Conservation (phyloP, 192 early-diverging fungal species). For the Jimgerdemannia lactiflua region DNA sequence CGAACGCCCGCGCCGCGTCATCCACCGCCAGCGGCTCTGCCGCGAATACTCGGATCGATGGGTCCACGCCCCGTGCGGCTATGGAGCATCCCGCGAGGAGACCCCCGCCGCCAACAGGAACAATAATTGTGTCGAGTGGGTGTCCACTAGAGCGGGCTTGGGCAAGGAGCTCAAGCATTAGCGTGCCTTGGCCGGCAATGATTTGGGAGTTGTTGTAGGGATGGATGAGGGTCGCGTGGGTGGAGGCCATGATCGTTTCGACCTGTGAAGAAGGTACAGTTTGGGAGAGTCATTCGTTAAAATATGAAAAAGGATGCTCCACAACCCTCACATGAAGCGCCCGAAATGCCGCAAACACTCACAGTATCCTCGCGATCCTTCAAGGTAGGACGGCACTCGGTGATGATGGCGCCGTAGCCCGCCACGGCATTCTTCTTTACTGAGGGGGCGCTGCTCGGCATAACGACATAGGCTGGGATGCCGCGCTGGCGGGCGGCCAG, state of each 20-base stretch:
- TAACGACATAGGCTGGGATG: conserved; percentile 45
- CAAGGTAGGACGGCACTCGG: conserved; percentile 43
- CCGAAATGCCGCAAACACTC: conserved; percentile 3
- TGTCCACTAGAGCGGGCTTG: conserved; percentile 28
- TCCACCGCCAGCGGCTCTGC: conserved; percentile 45
- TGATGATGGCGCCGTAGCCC: conserved; percentile 49
- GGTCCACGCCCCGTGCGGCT: conserved; percentile 33
- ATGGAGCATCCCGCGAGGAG: conserved; percentile 46
- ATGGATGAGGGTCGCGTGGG: conserved; percentile 39
- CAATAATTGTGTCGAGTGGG: conserved; percentile 44
- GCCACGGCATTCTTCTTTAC: conserved; percentile 45
- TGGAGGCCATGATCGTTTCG: neutral
- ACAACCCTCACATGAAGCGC: too few relatives aligned
- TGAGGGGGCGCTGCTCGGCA: conserved; percentile 43
- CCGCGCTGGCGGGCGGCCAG: conserved; percentile 42
- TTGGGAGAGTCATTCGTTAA: neutral
- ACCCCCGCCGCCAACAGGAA: conserved; percentile 57
- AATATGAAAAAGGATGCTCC: too few relatives aligned
- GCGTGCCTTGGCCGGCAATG: conserved; percentile 59
- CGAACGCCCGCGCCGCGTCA: conserved; percentile 32
- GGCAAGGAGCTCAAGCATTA: conserved; percentile 44
- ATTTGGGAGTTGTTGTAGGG: conserved; percentile 48
- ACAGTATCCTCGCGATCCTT: conserved; percentile 35
- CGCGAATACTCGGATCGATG: conserved; percentile 40
- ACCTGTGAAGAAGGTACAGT: neutral